phyloP scores from a whole-genome alignment of 768 basidiomycete genomes.

The Epithele typhae region DNA sequence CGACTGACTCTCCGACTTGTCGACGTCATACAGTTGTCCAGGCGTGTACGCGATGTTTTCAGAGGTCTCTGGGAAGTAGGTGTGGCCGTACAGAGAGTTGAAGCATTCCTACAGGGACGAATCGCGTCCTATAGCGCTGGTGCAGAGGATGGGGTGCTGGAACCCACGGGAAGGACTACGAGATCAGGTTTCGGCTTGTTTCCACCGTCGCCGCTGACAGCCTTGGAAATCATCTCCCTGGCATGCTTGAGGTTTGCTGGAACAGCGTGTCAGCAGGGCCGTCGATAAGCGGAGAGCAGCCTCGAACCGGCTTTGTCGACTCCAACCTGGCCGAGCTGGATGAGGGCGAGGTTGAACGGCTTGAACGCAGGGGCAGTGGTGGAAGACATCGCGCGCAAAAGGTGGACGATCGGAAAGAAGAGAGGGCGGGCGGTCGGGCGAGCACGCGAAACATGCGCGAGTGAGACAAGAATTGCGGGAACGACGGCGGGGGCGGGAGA shows the following conservation, averaged over 20 bases:
- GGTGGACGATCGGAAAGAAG: too few relatives aligned
- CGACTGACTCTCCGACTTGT: constrained; percentile 61
- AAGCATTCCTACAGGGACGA: constrained; percentile 66
- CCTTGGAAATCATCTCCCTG: constrained; percentile 70
- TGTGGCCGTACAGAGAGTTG: constrained; percentile 80
- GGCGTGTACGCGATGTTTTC: constrained; percentile 67
- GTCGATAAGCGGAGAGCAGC: background rate
- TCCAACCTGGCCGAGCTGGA: constrained; percentile 81
- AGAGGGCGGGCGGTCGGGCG: background rate
- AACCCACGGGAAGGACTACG: constrained; percentile 77
- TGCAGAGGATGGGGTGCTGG: background rate
- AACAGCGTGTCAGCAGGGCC: background rate
- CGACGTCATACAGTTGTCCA: constrained; percentile 54
- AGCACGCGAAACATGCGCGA: constrained; percentile 4
- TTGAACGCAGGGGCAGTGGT: constrained; percentile 42
- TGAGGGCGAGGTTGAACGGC: constrained; percentile 80
- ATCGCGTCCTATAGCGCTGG: background rate
- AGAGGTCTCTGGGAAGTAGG: constrained; percentile 78
- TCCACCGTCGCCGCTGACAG: constrained; percentile 37
- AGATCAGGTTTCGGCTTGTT: constrained; percentile 61
- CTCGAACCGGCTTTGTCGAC: constrained; percentile 51
- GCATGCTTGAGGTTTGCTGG: constrained; percentile 78
- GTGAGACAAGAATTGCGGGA: too few relatives aligned
- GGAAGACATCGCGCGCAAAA: constrained; percentile 15
- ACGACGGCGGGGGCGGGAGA: too few relatives aligned